A percentile compares a stretch with the other conserved stretches of the same genome.
Conservation (phyloP, 108 stramenopile species). For the Parmales sp. region DNA sequence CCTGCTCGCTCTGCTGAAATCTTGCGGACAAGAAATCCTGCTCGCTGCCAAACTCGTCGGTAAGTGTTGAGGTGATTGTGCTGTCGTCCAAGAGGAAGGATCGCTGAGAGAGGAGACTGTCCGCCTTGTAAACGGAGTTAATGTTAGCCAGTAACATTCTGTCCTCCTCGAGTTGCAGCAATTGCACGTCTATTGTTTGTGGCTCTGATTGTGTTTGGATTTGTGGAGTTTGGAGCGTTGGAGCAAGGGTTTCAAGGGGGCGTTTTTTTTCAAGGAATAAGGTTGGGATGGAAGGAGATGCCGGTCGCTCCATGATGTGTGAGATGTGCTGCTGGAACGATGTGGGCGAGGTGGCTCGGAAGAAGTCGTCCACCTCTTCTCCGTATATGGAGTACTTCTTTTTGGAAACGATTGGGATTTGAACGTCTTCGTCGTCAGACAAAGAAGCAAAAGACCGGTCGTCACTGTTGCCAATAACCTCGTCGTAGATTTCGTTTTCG, state of each 20-base stretch:
- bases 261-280: neutral
- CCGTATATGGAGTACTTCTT: too few relatives aligned
- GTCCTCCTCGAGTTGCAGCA: neutral
- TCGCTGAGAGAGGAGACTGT: neutral
- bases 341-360: neutral
- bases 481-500: too few relatives aligned
- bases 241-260: neutral
- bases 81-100: too few relatives aligned
- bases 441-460: too few relatives aligned
- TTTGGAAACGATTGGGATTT: too few relatives aligned
- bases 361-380: constrained; percentile 10
- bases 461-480: too few relatives aligned
- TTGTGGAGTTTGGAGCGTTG: neutral
- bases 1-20: too few relatives aligned
- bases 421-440: too few relatives aligned
- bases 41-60: neutral
- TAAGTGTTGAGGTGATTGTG: neutral
- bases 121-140: neutral
- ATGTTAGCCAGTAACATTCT: neutral
- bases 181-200: neutral
- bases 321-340: neutral
- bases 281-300: neutral
- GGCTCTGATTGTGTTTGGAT: neutral
- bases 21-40: too few relatives aligned
- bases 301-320: neutral